Base-by-base conservation (phyloP, 2,329 filamentous ascomycete genomes). In the Colletotrichum graminicola region DNA sequence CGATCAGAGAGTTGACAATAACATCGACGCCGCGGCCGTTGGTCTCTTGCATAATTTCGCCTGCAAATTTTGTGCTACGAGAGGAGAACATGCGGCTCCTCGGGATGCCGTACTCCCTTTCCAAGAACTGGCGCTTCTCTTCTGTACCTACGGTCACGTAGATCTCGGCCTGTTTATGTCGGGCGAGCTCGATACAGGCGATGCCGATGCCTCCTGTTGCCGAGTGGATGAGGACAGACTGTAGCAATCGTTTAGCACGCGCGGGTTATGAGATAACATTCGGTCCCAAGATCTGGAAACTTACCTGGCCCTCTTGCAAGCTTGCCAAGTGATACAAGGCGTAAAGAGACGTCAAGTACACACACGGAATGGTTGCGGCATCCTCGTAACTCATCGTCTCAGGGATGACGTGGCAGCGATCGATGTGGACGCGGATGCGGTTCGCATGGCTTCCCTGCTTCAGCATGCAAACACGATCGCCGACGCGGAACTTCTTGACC, bases 1-100 rank as follows among this genome's bases (percentile, higher is more conserved):
- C 79, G 0, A 76, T 73, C 4, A 81, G 74, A 8, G 79, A 80
- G 63, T 80, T 81, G 2, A 82, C 74, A 0, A n/a, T n/a, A 80
- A 78, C 71, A 29, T 78, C 75, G 18, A 79, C 76, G 34, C 78
- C 75, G 43, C 71, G 62, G 18, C 75, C 62, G 43, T 73, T 66
- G 3, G 77, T 79, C 11, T 67, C 61, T 12, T 65, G 57, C 49
- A 75, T 64, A 14, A 79, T 67, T 3, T 75, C 76, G 11, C 73
- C 59, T 1, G 73, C 74, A 51, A 82, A 80, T 0, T 72, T 66
- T 3, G 67, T 59, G 54, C 76, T 74, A 10, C 76, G 73, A 55
- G 55, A 54, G n/a, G 39, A 49, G 64, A 67, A 67, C 29, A 66
- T 66, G 29, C 39, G 64, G 14, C 51, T 32, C 2, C 18, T 12